Evolutionary conservation across 2,329 filamentous ascomycete species (phyloP).

Genomic region (Penicillium brasilianum): DNA sequence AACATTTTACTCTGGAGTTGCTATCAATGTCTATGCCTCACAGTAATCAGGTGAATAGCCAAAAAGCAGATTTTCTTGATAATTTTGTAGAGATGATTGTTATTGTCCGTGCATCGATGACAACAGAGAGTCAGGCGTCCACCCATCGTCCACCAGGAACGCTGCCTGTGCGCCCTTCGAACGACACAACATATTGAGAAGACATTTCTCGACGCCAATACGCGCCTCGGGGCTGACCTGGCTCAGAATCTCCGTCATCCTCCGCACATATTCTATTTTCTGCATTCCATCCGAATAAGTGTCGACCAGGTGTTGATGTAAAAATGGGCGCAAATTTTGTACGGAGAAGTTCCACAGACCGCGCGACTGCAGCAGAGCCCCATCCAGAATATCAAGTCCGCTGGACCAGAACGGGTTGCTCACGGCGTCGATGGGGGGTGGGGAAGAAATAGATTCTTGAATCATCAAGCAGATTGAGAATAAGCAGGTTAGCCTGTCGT

Average conservation of each 20-base stretch:
- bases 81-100: background rate
- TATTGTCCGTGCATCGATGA: conserved; percentile 31
- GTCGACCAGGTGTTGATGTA: conserved; percentile 15
- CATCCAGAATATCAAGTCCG: conserved; percentile 3
- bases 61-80: background rate
- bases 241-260: conserved; percentile 21
- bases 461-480: conserved; percentile 28
- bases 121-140: conserved; percentile 31
- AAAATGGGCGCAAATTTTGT: background rate
- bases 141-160: conserved; percentile 24
- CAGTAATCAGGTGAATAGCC: background rate
- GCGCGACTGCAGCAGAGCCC: background rate
- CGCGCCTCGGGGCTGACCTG: conserved; percentile 31
- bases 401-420: conserved; percentile 4
- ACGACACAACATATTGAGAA: conserved; percentile 30
- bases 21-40: background rate
- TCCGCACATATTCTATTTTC: conserved; percentile 5
- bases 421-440: background rate
- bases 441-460: conserved; percentile 21
- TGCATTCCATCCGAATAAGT: background rate
- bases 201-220: conserved; percentile 32
- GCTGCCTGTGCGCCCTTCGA: conserved; percentile 5
- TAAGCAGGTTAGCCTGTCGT: conserved; percentile 18
- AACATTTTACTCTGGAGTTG: background rate
- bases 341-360: background rate